Conservation (phyloP, 192 early-diverging fungal genomes). For the Neocallimastix lanati region DNA sequence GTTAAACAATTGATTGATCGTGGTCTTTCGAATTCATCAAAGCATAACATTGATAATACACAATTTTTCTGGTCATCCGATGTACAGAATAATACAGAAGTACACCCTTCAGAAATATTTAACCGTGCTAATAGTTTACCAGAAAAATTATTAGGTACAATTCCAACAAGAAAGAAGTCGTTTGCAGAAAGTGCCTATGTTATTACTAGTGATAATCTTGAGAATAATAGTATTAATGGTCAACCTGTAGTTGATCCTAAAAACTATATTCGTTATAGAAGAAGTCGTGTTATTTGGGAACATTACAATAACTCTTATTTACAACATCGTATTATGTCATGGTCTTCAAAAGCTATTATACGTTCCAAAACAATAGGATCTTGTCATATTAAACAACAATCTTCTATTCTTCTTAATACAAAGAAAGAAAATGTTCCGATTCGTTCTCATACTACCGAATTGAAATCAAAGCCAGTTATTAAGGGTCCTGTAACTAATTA, state of each 20-base stretch:
- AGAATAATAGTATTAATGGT: background rate
- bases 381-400: background rate
- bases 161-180: background rate
- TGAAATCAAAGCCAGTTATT: background rate
- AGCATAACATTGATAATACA: background rate
- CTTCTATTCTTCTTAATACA: background rate
- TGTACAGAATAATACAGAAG: background rate
- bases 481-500: background rate
- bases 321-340: background rate
- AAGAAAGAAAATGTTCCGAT: background rate
- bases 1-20: background rate
- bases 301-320: background rate
- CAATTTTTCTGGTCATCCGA: background rate
- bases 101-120: background rate
- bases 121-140: background rate
- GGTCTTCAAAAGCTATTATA: background rate
- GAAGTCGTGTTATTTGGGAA: background rate
- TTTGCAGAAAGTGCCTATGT: background rate
- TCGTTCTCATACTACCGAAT: background rate
- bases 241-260: background rate
- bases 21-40: background rate
- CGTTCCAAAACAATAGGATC: background rate
- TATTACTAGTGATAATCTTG: background rate
- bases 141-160: background rate
- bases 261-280: background rate